A percentile compares a stretch with the other conserved stretches of the same genome.
phyloP scores from a whole-genome alignment of 495 filamentous ascomycete species.

The Viridothelium virens region DNA sequence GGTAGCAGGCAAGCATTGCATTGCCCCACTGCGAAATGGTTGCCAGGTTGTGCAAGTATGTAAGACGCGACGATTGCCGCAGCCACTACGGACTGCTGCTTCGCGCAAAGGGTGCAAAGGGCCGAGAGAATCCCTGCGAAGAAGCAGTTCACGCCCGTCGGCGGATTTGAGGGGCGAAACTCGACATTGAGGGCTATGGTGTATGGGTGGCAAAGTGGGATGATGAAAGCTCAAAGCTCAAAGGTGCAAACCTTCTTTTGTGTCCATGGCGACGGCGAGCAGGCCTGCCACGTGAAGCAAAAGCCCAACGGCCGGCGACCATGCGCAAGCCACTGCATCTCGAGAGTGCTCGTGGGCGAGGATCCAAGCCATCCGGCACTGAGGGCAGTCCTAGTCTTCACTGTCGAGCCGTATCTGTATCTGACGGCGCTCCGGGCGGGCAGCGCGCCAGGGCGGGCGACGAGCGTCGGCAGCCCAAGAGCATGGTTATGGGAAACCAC shows the following conservation, averaged over 20 bases:
- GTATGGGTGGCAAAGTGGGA: neutral
- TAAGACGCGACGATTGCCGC: too few relatives aligned
- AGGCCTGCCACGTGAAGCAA: constrained; percentile 8
- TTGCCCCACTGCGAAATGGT: neutral
- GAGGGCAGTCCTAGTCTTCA: too few relatives aligned
- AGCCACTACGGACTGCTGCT: neutral
- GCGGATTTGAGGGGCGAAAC: neutral
- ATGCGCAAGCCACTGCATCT: neutral
- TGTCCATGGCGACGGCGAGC: neutral
- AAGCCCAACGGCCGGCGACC: neutral
- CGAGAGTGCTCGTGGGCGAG: neutral
- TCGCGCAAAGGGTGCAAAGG: too few relatives aligned
- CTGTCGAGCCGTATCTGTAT: too few relatives aligned
- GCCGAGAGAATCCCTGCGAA: neutral
- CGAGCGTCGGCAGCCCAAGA: neutral
- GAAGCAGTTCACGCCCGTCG: neutral
- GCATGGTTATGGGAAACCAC: constrained; percentile 10
- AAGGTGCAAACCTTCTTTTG: too few relatives aligned
- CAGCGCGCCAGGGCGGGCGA: neutral
- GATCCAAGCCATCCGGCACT: too few relatives aligned
- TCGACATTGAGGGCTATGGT: neutral
- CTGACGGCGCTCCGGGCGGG: neutral
- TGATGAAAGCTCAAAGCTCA: too few relatives aligned
- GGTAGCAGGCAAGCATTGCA: neutral
- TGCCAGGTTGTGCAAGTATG: neutral